A percentile compares a stretch with the other conserved stretches of the same genome.
phyloP scores from a whole-genome alignment of 129 eudicot genomes.

The Artemisia annua region DNA sequence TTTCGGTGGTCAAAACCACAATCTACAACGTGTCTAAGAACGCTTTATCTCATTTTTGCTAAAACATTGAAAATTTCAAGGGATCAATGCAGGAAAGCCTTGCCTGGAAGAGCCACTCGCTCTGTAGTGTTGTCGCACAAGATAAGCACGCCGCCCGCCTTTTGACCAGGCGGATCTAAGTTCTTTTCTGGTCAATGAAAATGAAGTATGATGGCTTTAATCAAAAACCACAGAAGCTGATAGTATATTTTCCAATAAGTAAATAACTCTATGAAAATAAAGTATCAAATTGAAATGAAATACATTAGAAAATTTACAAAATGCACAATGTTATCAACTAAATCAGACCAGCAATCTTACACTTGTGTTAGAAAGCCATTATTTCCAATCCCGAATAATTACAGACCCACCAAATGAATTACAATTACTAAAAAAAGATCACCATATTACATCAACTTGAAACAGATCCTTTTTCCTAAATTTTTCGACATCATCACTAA shows the following conservation, averaged over 20 bases:
- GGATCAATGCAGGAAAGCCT: no score
- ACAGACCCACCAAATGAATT: slow-evolving; percentile 47
- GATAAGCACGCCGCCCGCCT: no score
- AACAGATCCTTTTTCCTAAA: slow-evolving; percentile 16
- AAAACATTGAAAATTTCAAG: no score
- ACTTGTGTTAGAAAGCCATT: slow-evolving; percentile 42
- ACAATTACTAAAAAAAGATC: slow-evolving; percentile 18
- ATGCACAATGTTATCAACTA: slow-evolving; percentile 26
- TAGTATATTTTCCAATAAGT: no score
- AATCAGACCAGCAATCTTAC: slow-evolving; percentile 31
- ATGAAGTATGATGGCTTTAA: not conserved
- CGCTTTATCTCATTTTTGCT: no score
- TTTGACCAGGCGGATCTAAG: no score
- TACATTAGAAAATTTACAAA: slow-evolving; percentile 35
- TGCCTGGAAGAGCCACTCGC: no score
- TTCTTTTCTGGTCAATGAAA: not conserved
- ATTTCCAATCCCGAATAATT: slow-evolving; percentile 47
- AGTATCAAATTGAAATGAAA: slow-evolving; percentile 1
- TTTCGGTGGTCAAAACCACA: no score
- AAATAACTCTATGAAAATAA: not conserved
- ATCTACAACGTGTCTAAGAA: no score
- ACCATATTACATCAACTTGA: slow-evolving; percentile 32
- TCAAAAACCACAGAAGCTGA: not conserved
- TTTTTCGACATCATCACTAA: slow-evolving; percentile 37
- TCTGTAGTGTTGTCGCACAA: no score